A percentile compares a stretch with the other conserved stretches of the same genome.
These are phyloP conservation scores for Bruguiera sexangula DNA, from an alignment of 345 rosid genomes.

Conservation along the genomic window DNA sequence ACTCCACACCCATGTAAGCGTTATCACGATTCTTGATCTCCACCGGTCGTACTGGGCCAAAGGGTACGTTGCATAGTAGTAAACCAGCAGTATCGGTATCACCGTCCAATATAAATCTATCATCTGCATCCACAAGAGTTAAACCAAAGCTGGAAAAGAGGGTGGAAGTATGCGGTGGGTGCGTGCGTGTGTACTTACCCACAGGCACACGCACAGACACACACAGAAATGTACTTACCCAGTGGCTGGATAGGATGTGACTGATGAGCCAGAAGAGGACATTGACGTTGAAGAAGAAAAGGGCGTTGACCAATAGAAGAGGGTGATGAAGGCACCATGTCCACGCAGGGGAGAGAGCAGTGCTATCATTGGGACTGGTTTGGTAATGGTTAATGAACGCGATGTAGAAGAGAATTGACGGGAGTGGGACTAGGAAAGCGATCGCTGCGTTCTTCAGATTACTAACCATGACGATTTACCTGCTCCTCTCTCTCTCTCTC, in stretches of 20 bases:
- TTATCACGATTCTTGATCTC: slow-evolving; percentile 65
- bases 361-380: slow-evolving; percentile 1
- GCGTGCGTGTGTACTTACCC: too few species aligned
- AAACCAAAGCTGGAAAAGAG: background rate
- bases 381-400: slow-evolving; percentile 44
- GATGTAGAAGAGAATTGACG: slow-evolving; percentile 64
- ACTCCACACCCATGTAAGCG: slow-evolving; percentile 79
- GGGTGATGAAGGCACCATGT: slow-evolving; percentile 83
- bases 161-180: background rate
- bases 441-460: slow-evolving; percentile 56
- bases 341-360: slow-evolving; percentile 35
- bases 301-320: slow-evolving; percentile 61
- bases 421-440: slow-evolving; percentile 70
- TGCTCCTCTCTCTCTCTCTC: too few species aligned
- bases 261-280: slow-evolving; percentile 86
- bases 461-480: slow-evolving; percentile 30
- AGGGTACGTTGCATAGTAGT: slow-evolving; percentile 75
- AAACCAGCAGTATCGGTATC: slow-evolving; percentile 75
- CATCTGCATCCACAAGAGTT: slow-evolving; percentile 47
- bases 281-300: slow-evolving; percentile 94
- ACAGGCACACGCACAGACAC: background rate
- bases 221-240: slow-evolving; percentile 45
- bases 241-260: slow-evolving; percentile 68
- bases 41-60: slow-evolving; percentile 47
- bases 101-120: slow-evolving; percentile 94